Conservation (phyloP, 2,329 filamentous ascomycete species). For the Akanthomyces muscarius region DNA sequence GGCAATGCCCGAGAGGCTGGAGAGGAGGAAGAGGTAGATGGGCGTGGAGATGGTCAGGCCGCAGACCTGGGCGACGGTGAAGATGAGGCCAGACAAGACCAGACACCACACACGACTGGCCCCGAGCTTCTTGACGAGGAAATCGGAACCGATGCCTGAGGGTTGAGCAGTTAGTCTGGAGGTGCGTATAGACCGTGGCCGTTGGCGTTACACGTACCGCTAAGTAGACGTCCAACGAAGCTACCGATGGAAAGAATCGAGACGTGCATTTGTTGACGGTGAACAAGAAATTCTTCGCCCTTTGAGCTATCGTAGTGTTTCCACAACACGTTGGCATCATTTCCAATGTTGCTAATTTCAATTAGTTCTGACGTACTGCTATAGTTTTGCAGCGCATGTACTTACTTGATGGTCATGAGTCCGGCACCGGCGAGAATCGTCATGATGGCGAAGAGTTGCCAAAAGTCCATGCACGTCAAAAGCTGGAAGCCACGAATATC, state of each 20-base stretch:
- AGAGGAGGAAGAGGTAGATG: conserved; percentile 71
- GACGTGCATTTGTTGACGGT: conserved; percentile 85
- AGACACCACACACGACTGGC: conserved; percentile 90
- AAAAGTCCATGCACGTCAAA: conserved; percentile 72
- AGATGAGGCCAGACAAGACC: conserved; percentile 70
- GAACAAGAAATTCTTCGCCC: conserved; percentile 68
- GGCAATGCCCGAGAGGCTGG: conserved; percentile 76
- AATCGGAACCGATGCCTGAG: conserved; percentile 80
- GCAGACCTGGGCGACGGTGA: conserved; percentile 72
- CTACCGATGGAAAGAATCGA: conserved; percentile 88
- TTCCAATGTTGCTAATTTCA: conserved; percentile 77
- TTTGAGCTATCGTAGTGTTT: conserved; percentile 73
- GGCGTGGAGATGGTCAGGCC: conserved; percentile 75
- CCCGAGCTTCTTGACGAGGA: conserved; percentile 75
- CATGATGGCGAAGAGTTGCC: conserved; percentile 85
- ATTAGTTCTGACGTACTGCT: conserved; percentile 9
- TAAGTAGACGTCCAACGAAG: conserved; percentile 75
- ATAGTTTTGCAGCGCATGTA: conserved; percentile 18
- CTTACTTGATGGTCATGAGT: conserved; percentile 98
- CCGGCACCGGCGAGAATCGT: conserved; percentile 89
- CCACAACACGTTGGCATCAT: conserved; percentile 85
- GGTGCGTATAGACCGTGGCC: no score
- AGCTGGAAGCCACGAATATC: conserved; percentile 85
- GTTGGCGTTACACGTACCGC: conserved; percentile 49
- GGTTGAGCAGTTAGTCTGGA: conserved; percentile 19